Conservation (phyloP, 1,139 yeast genomes). For the Taiozyma sp. region DNA sequence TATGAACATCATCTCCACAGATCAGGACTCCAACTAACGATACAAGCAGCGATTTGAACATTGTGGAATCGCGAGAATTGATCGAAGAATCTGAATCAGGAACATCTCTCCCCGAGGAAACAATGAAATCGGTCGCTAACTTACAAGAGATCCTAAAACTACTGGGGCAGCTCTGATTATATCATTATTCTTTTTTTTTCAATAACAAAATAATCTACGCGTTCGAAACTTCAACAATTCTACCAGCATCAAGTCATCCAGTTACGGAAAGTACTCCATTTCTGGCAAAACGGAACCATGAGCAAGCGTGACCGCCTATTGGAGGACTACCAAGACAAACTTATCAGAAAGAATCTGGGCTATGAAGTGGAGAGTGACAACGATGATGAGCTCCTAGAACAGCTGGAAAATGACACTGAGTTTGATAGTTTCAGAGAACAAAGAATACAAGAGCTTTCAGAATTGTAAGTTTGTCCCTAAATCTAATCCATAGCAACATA, state of each 20-base stretch:
- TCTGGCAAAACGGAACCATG: conserved; percentile 1
- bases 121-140: conserved; percentile 2
- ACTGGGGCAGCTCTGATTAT: conserved; percentile 1
- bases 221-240: background rate
- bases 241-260: background rate
- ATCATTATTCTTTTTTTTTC: background rate
- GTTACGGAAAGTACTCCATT: background rate
- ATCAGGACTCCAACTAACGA: background rate
- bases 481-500: background rate
- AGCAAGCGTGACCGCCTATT: conserved; percentile 18
- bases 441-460: conserved; percentile 59
- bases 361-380: conserved; percentile 34
- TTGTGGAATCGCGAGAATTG: conserved; percentile 1
- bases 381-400: conserved; percentile 46
- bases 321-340: conserved; percentile 39
- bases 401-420: conserved; percentile 65
- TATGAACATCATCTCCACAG: background rate
- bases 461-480: conserved; percentile 25
- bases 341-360: conserved; percentile 18
- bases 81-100: conserved; percentile 1
- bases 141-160: conserved; percentile 4
- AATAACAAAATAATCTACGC: background rate
- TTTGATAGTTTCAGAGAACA: conserved; percentile 70
- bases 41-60: conserved; percentile 7
- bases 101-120: background rate